Evolutionary conservation across 148 eudicot species (phyloP), one percentile per base, ranked within the genome.

Genomic region (Silene latifolia): DNA sequence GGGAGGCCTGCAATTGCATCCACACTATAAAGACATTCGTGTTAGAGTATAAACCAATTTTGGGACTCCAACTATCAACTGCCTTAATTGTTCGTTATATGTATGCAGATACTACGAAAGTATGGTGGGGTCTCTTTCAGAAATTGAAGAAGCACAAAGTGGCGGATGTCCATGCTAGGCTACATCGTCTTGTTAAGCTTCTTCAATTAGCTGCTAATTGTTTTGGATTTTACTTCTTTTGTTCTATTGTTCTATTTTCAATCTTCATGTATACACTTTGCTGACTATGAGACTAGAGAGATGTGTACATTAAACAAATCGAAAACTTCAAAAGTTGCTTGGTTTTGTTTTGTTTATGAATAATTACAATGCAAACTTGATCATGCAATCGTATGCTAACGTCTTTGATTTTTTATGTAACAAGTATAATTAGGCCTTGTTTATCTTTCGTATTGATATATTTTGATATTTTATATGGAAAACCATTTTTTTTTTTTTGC

Each of bases 161-260:
- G 48, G 83, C 71, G 77, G 89, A 78, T 86, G 89, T 64, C 74
- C 81, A n/a, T 86, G 89, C 69, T 86, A 71, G 17, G 24, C 11
- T 61, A 69, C 21, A 5, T n/a, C 15, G 11, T n/a, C 18, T 64
- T 23, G 35, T 35, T 4, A 65, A 65, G 21, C 47, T 10, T 17
- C 25, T 8, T 67, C 13, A 44, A n/a, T n/a, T n/a, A 67, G 53
- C 71, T 18, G 32, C n/a, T 67, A 11, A 44, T 67, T 48, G 53
- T 51, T 42, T 67, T 67, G 25, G 25, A 67, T 9, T 17, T 2
- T 18, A 67, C 18, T 24, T 63, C 3, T 32, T 67, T n/a, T n/a
- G n/a, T n/a, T n/a, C n/a, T n/a, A n/a, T n/a, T 44, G 2, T 32
- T 66, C 5, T 67, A 44, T 39, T 47, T 4, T 11, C 35, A 5